A percentile compares a stretch with the other conserved stretches of the same genome.
Evolutionary conservation across 805 yeast species (phyloP).

Genomic region (Yarrowia yakushimensis): DNA sequence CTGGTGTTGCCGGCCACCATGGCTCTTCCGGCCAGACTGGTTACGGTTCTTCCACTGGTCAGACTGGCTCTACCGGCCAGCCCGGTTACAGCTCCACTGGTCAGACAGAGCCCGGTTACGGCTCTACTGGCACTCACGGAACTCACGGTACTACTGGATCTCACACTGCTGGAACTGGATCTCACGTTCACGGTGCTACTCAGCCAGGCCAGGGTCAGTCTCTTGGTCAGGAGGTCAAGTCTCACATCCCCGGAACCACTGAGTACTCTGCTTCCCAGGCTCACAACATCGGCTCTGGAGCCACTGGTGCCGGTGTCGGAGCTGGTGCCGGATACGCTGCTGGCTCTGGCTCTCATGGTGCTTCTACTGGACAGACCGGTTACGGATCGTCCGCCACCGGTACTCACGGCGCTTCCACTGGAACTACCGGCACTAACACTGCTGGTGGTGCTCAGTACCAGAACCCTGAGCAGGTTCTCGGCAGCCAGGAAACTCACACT

Average conservation of each 20-base stretch:
- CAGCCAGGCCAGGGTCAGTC: constrained; percentile 10
- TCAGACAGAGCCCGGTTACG: constrained; percentile 8
- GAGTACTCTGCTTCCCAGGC: constrained; percentile 5
- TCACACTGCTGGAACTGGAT: not conserved
- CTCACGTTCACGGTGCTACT: constrained; percentile 8
- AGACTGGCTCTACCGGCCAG: not conserved
- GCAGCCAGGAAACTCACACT: not conserved
- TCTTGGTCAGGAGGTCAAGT: constrained; percentile 3
- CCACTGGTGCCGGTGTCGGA: constrained; percentile 23
- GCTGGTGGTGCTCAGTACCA: constrained; percentile 2
- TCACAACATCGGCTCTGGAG: constrained; percentile 1
- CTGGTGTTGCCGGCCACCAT: not conserved
- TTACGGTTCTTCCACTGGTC: not conserved
- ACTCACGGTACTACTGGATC: not conserved
- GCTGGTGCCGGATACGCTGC: constrained; percentile 22
- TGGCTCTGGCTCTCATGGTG: constrained; percentile 6
- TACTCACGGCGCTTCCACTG: constrained; percentile 1
- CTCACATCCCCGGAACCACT: constrained; percentile 9
- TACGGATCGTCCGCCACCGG: not conserved
- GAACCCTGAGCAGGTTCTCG: constrained; percentile 6
- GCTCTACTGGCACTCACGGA: not conserved
- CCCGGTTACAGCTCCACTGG: not conserved
- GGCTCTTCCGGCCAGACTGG: constrained; percentile 18
- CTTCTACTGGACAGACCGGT: not conserved
- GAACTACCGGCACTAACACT: not conserved